Evolutionary conservation across 1,139 yeast species (phyloP).

Genomic region (Kluyveromyces sp.): DNA sequence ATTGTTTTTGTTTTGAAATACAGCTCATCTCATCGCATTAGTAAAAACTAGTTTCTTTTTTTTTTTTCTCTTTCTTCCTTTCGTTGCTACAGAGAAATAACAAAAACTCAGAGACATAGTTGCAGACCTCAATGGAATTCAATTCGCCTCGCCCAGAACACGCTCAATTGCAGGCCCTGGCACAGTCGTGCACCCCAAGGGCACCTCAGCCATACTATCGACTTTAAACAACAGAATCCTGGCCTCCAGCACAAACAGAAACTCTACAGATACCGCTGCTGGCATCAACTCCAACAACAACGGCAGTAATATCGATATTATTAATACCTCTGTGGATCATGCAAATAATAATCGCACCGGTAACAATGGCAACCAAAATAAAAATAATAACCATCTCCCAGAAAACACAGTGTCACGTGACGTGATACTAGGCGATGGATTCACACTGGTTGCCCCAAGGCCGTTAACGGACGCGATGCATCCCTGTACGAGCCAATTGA

Average conservation of each 20-base stretch:
- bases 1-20: too few relatives aligned
- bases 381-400: not conserved
- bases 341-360: too few relatives aligned
- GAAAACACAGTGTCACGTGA: slow-evolving; percentile 1
- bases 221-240: slow-evolving; percentile 12
- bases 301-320: not conserved
- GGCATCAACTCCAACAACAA: not conserved
- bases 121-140: slow-evolving; percentile 15
- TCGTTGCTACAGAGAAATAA: not conserved
- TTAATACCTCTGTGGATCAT: too few relatives aligned
- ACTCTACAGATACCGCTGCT: slow-evolving; percentile 1
- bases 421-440: slow-evolving; percentile 7
- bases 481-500: slow-evolving; percentile 8
- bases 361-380: too few relatives aligned
- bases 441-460: slow-evolving; percentile 4
- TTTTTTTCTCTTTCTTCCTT: not conserved
- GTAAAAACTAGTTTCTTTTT: not conserved
- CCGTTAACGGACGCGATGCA: slow-evolving; percentile 8
- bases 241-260: not conserved
- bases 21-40: slow-evolving; percentile 1
- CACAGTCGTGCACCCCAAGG: slow-evolving; percentile 11
- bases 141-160: slow-evolving; percentile 27
- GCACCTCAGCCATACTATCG: slow-evolving; percentile 9
- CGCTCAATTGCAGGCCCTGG: slow-evolving; percentile 17
- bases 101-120: not conserved